These are phyloP conservation scores for Aspergillus ochraceus DNA, from an alignment of 2,329 filamentous ascomycete species.

Conservation along the genomic window DNA sequence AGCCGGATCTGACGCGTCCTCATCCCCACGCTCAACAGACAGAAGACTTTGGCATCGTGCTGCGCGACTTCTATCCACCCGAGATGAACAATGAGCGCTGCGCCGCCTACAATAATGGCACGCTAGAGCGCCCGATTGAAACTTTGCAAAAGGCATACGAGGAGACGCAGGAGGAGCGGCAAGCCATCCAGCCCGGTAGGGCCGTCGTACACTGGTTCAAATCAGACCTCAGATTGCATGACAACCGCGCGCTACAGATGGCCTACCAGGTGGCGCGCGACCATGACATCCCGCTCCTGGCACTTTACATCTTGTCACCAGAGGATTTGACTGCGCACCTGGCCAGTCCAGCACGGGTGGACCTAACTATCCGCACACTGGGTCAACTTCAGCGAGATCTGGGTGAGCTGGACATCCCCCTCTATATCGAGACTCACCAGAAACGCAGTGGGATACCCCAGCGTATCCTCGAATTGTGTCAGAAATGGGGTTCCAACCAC, in stretches of 20 bases:
- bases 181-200: conserved; percentile 53
- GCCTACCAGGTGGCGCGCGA: conserved; percentile 68
- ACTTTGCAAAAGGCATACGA: conserved; percentile 61
- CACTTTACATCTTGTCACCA: conserved; percentile 76
- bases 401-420: conserved; percentile 69
- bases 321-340: conserved; percentile 83
- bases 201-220: conserved; percentile 91
- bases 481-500: conserved; percentile 72
- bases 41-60: conserved; percentile 61
- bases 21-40: conserved; percentile 41
- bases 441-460: conserved; percentile 62
- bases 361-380: conserved; percentile 77
- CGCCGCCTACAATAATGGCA: conserved; percentile 68
- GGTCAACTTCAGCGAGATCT: conserved; percentile 66
- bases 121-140: conserved; percentile 72
- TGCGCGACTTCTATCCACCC: conserved; percentile 75
- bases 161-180: conserved; percentile 59
- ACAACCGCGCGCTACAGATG: conserved; percentile 70
- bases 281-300: conserved; percentile 69
- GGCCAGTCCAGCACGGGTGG: conserved; percentile 69
- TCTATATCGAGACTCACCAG: conserved; percentile 72
- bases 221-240: conserved; percentile 69
- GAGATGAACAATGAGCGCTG: conserved; percentile 84
- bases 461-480: conserved; percentile 64
- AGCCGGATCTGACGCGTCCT: conserved; percentile 19